Conservation (phyloP, 495 filamentous ascomycete species). For the Aspergillus nanangensis region DNA sequence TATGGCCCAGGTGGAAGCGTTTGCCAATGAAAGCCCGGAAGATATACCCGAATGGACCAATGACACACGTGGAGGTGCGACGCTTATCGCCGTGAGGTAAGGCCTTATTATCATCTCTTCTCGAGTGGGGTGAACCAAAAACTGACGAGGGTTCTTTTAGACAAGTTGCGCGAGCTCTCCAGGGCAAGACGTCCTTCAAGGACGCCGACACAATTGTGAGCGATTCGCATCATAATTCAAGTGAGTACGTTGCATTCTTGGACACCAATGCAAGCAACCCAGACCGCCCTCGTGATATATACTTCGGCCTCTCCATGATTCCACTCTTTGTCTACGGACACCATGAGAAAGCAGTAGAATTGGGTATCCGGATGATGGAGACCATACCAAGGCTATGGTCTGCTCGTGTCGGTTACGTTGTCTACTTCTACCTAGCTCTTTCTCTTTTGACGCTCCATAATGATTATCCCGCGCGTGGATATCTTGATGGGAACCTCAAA, state of each 20-base stretch:
- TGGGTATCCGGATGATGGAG: conserved; percentile 59
- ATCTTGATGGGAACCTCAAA: conserved; percentile 51
- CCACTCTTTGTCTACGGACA: conserved; percentile 74
- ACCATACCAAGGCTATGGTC: conserved; percentile 66
- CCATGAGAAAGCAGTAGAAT: conserved; percentile 60
- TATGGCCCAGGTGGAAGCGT: conserved; percentile 67
- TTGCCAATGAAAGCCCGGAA: conserved; percentile 67
- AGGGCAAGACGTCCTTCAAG: conserved; percentile 71
- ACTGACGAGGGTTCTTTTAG: conserved; percentile 23
- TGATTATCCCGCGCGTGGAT: conserved; percentile 44
- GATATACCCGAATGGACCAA: conserved; percentile 70
- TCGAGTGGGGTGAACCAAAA: background rate
- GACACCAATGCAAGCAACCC: conserved; percentile 46
- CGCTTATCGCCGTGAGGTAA: conserved; percentile 58
- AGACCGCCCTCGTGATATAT: conserved; percentile 61
- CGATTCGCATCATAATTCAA: conserved; percentile 64
- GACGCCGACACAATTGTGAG: conserved; percentile 58
- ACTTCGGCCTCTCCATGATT: conserved; percentile 67
- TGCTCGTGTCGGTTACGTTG: conserved; percentile 58
- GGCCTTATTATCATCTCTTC: conserved; percentile 1
- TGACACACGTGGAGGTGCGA: conserved; percentile 75
- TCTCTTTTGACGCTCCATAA: conserved; percentile 60
- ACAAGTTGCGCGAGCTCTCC: conserved; percentile 73
- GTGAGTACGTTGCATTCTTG: conserved; percentile 57
- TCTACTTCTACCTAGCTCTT: conserved; percentile 66